Evolutionary conservation across 352 stramenopile species (phyloP).

Genomic region (Phytophthora citrophthora): DNA sequence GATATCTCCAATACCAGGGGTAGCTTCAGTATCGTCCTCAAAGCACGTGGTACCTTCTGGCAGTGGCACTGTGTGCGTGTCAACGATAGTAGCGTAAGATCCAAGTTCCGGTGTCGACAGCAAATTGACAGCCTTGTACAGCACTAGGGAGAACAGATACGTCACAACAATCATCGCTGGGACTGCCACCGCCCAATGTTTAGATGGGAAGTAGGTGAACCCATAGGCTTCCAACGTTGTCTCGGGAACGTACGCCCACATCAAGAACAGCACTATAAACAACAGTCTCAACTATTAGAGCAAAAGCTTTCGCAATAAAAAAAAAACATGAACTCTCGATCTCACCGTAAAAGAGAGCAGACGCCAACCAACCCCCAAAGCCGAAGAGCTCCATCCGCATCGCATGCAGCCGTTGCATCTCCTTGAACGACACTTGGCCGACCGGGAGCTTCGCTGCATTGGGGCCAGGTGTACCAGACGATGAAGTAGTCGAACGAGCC

Average conservation of each 20-base stretch:
- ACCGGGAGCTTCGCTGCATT: slow-evolving; percentile 2
- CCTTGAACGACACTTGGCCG: slow-evolving; percentile 72
- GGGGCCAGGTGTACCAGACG: not conserved
- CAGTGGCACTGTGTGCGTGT: slow-evolving; percentile 72
- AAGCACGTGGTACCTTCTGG: slow-evolving; percentile 48
- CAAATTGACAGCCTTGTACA: slow-evolving; percentile 89
- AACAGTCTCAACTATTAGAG: not conserved
- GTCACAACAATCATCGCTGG: slow-evolving; percentile 84
- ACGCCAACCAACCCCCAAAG: slow-evolving; percentile 86
- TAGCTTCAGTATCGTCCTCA: slow-evolving; percentile 56
- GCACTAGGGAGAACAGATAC: slow-evolving; percentile 81
- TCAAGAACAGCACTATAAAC: slow-evolving; percentile 78
- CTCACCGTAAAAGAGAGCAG: slow-evolving; percentile 78
- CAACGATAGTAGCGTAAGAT: slow-evolving; percentile 85
- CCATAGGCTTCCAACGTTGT: slow-evolving; percentile 76
- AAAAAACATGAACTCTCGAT: too few relatives aligned
- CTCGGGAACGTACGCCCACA: slow-evolving; percentile 91
- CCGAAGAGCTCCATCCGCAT: slow-evolving; percentile 90
- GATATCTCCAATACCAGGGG: slow-evolving; percentile 80
- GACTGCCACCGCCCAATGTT: slow-evolving; percentile 91
- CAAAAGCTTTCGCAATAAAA: not conserved
- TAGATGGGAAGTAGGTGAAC: slow-evolving; percentile 89
- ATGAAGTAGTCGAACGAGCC: slow-evolving; percentile 3
- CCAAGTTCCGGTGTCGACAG: slow-evolving; percentile 67
- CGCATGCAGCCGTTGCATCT: slow-evolving; percentile 78